Base-by-base conservation (phyloP, 31 red algal genomes). In the Odonthalia washingtoniensis region DNA sequence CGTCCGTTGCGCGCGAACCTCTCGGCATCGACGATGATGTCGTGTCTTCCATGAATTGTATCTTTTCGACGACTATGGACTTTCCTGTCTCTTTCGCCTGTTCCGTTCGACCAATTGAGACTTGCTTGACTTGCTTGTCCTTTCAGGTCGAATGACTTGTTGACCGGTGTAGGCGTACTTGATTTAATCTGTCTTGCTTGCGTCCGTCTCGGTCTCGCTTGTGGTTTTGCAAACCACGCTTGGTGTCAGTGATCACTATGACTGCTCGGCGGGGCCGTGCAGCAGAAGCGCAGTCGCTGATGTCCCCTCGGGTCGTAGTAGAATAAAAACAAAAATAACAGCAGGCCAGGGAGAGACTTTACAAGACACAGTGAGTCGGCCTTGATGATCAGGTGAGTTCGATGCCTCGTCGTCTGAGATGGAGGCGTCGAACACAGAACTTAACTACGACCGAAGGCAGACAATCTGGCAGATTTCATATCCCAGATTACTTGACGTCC, bases 311-410 rank as follows among this genome's bases (percentile, higher is more conserved):
- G 73, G 73, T 5, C 73, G 5, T 46, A 38, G 66, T 6, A 36
- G 33, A 36, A 70, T 28, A 4, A 39, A 77, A 77, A n/a, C 12
- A 38, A 77, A 32, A 12, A 32, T 70, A 77, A 44, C 18, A 46
- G 73, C 14, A 32, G 67, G 16, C 12, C 21, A 28, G 33, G 40
- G 33, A 28, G 38, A 9, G 40, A 43, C 14, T 77, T 43, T 44
- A 17, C 5, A 77, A 77, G 24, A 28, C 18, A 21, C 73, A 28
- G 73, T 39, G 73, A 77, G 73, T 77, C 40, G 40, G 73, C 73
- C 73, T 77, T 17, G 40, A 12, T 77, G 32, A 77, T 44, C 73
- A 12, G 73, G 73, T 77, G 33, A 77, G 73, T 40, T 77, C 32
- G 32, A 77, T 77, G 73, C 73, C 73, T 45, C 73, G 12, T 40